Base-by-base conservation (phyloP, 1,284 basidiomycete species). In the Cerioporus squamosus region DNA sequence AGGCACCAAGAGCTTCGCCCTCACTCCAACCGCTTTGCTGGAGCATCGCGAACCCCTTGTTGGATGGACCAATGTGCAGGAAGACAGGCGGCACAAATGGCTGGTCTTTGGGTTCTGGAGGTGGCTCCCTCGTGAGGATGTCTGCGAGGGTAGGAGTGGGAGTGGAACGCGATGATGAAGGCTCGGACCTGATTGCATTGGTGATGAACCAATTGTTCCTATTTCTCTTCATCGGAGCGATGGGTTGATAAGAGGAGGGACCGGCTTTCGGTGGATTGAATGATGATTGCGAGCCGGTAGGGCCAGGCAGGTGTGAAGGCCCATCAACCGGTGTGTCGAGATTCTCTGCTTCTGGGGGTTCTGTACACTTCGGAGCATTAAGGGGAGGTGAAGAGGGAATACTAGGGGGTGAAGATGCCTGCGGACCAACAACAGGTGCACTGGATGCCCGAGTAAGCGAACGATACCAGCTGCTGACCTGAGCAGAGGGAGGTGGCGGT, bases 11-110 rank as follows among this genome's bases (percentile, higher is more conserved):
- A 2, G 87, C 81, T 69, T 93, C 87, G 29, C 91, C 91, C 68
- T 93, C 90, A 48, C 77, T 86, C 91, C 91, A 93, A 1, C 91
- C 91, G 62, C 83, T 82, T 61, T 81, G 83, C 68, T 88, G 82
- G 31, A 93, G 73, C 86, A 93, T 88, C 5, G 74, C 70, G 70
- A 87, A 93, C 0, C 91, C 91, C 63, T 77, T 86, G 65, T 93
- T 93, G 2, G 85, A 80, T 1, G 90, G 90, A 0, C 86, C 88
- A 24, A 92, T 78, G 40, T 84, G 81, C 31, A 91, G 76, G 74
- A 85, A 91, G 15, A 91, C 85, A 2, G 88, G 88, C 15, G 87
- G 89, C 4, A 67, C 75, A 63, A 81, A 85, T 42, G 79, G 79
- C 40, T 72, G 66, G 61, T 86, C 79, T 7, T 76, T 73, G 7